Percentiles rank a stretch among this genome's conserved stretches.
Evolutionary conservation across 805 yeast species (phyloP).

Genomic region (Komagataella kurtzmanii): DNA sequence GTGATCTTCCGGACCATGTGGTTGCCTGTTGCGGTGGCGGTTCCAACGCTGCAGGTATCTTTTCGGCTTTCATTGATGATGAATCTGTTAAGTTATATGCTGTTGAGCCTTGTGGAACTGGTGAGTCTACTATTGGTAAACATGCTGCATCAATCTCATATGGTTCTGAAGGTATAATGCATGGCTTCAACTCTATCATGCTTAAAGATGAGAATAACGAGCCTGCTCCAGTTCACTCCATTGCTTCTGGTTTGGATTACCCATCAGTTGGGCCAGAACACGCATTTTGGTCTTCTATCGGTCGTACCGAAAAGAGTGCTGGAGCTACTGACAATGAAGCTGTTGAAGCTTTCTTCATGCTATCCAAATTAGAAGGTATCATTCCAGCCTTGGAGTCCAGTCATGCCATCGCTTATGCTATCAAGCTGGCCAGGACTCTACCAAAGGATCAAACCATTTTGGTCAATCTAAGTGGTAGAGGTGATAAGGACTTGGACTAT

Average conservation of each 20-base stretch:
- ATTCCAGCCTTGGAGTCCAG: constrained; percentile 3
- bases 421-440: not conserved
- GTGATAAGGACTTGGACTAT: constrained; percentile 5
- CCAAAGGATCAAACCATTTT: constrained; percentile 2
- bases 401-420: constrained; percentile 1
- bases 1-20: constrained; percentile 5
- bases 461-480: constrained; percentile 3
- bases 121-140: constrained; percentile 4
- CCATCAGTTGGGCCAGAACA: constrained; percentile 6
- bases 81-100: constrained; percentile 6
- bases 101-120: constrained; percentile 7
- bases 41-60: constrained; percentile 6
- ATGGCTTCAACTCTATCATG: constrained; percentile 5
- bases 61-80: constrained; percentile 6
- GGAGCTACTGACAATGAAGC: constrained; percentile 5
- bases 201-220: constrained; percentile 2
- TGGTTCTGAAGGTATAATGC: constrained; percentile 4
- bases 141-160: constrained; percentile 4
- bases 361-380: constrained; percentile 5
- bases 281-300: constrained; percentile 3
- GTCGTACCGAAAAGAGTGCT: constrained; percentile 3
- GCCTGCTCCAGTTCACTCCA: constrained; percentile 6
- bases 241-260: constrained; percentile 5
- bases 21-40: constrained; percentile 8
- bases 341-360: constrained; percentile 4